Conservation (phyloP, 1,284 basidiomycete genomes). For the Athelia sp. region DNA sequence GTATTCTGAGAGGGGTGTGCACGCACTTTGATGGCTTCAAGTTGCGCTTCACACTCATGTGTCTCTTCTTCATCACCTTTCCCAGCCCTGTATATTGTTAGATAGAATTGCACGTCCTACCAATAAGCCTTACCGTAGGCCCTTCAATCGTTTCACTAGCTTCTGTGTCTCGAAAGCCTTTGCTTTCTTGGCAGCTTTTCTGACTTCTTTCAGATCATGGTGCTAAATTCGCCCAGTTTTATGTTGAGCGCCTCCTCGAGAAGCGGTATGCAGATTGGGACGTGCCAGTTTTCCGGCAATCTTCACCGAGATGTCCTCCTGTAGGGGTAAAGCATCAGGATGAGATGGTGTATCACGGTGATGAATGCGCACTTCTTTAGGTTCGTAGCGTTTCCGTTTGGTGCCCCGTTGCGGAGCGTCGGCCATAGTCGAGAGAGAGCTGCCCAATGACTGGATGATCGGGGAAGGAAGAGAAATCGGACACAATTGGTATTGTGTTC, state of each 20-base stretch:
- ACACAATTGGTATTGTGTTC: background rate
- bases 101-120: background rate
- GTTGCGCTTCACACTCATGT: constrained; percentile 58
- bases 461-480: background rate
- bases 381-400: constrained; percentile 38
- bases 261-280: constrained; percentile 7
- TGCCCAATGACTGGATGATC: background rate
- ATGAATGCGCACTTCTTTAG: constrained; percentile 23
- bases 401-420: constrained; percentile 15
- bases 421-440: background rate
- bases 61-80: constrained; percentile 33
- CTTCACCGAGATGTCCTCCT: constrained; percentile 32
- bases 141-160: constrained; percentile 79
- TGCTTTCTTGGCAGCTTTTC: constrained; percentile 75
- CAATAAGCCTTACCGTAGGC: constrained; percentile 42
- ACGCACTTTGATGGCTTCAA: constrained; percentile 64
- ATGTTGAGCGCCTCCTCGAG: background rate
- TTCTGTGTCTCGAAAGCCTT: constrained; percentile 82
- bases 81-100: constrained; percentile 33
- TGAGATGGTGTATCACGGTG: background rate
- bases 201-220: constrained; percentile 62
- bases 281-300: constrained; percentile 34
- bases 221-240: constrained; percentile 45
- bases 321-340: constrained; percentile 7
- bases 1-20: background rate